A percentile compares a stretch with the other conserved stretches of the same genome.
Evolutionary conservation across 2,329 filamentous ascomycete species (phyloP).

Genomic region (Colletotrichum destructivum): DNA sequence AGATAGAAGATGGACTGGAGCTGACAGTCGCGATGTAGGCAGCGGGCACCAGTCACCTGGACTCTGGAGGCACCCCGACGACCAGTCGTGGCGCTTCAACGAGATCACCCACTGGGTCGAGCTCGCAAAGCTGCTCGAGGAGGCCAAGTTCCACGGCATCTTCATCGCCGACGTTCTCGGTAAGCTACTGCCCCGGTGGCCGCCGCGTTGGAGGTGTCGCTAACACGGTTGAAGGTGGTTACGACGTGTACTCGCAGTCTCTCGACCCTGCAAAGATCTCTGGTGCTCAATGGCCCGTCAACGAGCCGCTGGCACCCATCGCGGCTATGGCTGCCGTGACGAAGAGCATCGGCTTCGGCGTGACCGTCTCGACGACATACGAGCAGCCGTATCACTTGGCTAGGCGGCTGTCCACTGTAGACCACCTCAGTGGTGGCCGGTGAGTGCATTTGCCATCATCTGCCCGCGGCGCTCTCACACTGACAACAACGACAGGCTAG

Average conservation of each 20-base stretch:
- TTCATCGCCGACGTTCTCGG: slow-evolving; percentile 78
- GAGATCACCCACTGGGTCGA: slow-evolving; percentile 73
- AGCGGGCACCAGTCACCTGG: slow-evolving; percentile 64
- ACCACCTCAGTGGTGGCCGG: slow-evolving; percentile 77
- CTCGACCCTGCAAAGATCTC: slow-evolving; percentile 73
- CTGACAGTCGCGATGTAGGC: slow-evolving; percentile 44
- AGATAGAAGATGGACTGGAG: not conserved
- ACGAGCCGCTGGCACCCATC: slow-evolving; percentile 76
- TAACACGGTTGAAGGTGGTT: slow-evolving; percentile 64
- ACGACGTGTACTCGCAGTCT: slow-evolving; percentile 78
- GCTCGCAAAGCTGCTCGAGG: slow-evolving; percentile 72
- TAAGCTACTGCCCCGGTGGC: slow-evolving; percentile 42
- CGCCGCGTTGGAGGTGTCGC: not conserved
- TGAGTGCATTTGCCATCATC: slow-evolving; percentile 46
- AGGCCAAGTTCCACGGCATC: slow-evolving; percentile 75
- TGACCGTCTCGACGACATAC: slow-evolving; percentile 79
- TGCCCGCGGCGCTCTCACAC: not conserved
- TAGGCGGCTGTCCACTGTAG: slow-evolving; percentile 74
- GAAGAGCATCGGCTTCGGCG: slow-evolving; percentile 77
- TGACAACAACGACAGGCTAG: slow-evolving; percentile 55
- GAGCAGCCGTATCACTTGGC: slow-evolving; percentile 81
- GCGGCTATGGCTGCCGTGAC: slow-evolving; percentile 81
- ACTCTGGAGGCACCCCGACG: slow-evolving; percentile 74
- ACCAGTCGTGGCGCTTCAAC: slow-evolving; percentile 74
- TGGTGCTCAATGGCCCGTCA: slow-evolving; percentile 80